Percentiles rank a stretch among this genome's conserved stretches.
phyloP scores from a whole-genome alignment of 495 filamentous ascomycete species.

The Letharia columbiana region DNA sequence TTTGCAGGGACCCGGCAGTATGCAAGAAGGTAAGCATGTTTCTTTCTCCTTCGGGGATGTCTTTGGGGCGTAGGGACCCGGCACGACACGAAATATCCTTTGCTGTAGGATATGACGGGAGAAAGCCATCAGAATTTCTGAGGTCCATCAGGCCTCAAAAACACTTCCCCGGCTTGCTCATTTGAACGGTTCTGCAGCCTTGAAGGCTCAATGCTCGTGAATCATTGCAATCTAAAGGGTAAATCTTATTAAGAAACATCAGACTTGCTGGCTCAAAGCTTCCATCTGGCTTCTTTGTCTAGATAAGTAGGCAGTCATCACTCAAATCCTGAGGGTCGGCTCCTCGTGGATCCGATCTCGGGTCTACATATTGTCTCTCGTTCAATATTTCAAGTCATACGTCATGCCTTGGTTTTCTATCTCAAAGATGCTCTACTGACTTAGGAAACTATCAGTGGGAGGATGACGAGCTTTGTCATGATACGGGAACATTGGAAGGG shows the following conservation, averaged over 20 bases:
- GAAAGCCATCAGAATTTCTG: background rate
- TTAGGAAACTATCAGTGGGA: constrained; percentile 30
- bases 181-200: background rate
- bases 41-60: background rate
- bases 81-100: background rate
- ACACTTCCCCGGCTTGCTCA: background rate
- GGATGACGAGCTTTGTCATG: constrained; percentile 61
- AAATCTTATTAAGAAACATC: background rate
- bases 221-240: background rate
- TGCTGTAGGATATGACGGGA: background rate
- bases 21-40: constrained; percentile 29
- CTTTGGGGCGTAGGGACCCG: background rate
- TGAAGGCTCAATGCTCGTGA: background rate
- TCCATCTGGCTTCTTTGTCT: background rate
- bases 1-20: constrained; percentile 57
- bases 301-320: background rate
- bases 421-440: background rate
- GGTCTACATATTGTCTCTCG: background rate
- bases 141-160: background rate
- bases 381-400: background rate
- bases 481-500: constrained; percentile 71
- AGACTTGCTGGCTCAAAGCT: background rate
- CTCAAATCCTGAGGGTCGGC: background rate
- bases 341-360: background rate
- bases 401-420: background rate